Conservation (phyloP, 257 asterid genomes). For the Craterostigma plantagineum region DNA sequence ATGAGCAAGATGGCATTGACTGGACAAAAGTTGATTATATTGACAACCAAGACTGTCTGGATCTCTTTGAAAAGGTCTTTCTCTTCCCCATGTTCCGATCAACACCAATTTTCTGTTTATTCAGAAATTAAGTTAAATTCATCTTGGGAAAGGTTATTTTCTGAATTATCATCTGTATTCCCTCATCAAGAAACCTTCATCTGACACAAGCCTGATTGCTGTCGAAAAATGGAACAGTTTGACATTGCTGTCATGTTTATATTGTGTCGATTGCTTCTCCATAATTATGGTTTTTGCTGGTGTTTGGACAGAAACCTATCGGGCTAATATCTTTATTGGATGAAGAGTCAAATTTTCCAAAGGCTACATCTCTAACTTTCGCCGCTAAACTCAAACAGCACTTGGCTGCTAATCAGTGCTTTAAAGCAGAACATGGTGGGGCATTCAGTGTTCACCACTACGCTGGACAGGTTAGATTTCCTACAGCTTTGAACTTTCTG, state of each 20-base stretch:
- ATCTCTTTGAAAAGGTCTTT: slow-evolving; percentile 64
- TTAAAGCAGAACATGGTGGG: slow-evolving; percentile 44
- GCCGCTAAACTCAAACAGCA: slow-evolving; percentile 67
- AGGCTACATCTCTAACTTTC: slow-evolving; percentile 61
- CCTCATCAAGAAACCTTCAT: too few species aligned
- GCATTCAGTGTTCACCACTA: slow-evolving; percentile 52
- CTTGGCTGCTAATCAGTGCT: slow-evolving; percentile 40
- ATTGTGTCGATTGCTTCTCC: too few species aligned
- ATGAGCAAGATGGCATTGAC: slow-evolving; percentile 80
- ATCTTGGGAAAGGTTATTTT: too few species aligned
- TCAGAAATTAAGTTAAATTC: too few species aligned
- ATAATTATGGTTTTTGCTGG: too few species aligned
- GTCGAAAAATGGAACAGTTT: too few species aligned
- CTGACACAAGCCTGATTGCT: too few species aligned
- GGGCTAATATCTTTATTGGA: slow-evolving; percentile 82
- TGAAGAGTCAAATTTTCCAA: slow-evolving; percentile 65
- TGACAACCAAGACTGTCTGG: slow-evolving; percentile 81
- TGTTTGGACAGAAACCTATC: slow-evolving; percentile 49
- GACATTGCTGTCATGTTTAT: too few species aligned
- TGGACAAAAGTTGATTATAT: slow-evolving; percentile 74
- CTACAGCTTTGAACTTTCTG: not conserved
- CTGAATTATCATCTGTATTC: too few species aligned
- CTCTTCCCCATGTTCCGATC: not conserved
- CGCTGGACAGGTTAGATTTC: slow-evolving; percentile 67
- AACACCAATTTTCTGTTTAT: too few species aligned